Conservation (phyloP, 1,284 basidiomycete genomes). For the Pholiota adiposa region DNA sequence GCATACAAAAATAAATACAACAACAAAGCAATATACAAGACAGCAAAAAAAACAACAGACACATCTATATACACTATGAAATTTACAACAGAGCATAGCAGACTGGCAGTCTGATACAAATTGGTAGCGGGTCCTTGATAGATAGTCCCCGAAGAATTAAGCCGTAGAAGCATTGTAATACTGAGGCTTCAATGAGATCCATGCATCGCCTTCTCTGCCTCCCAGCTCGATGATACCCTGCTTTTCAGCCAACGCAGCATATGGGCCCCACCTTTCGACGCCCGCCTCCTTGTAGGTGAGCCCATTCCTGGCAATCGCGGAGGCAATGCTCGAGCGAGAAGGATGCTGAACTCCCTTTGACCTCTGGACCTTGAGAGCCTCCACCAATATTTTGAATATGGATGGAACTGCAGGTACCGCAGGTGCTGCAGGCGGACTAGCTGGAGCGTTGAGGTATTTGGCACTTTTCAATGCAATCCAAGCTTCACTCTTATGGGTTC, state of each 20-base stretch:
- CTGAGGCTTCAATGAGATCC: conserved; percentile 49
- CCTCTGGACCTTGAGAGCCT: conserved; percentile 30
- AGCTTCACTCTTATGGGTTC: conserved; percentile 40
- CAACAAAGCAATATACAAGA: too few species aligned
- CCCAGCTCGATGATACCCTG: conserved; percentile 51
- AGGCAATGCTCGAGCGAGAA: conserved; percentile 42
- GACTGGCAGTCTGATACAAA: too few species aligned
- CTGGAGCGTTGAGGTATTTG: too few species aligned
- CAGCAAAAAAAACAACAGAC: too few species aligned
- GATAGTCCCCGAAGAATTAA: too few species aligned
- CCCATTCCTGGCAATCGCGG: conserved; percentile 38
- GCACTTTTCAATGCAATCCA: conserved; percentile 52
- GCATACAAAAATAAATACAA: too few species aligned
- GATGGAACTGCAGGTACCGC: conserved; percentile 10
- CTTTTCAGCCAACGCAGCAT: conserved; percentile 46
- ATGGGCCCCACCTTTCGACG: conserved; percentile 48
- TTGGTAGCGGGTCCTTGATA: too few species aligned
- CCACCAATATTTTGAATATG: conserved; percentile 29
- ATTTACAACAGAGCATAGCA: too few species aligned
- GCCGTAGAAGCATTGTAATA: conserved; percentile 18
- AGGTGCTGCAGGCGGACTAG: background rate
- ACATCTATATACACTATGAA: too few species aligned
- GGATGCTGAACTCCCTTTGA: conserved; percentile 38
- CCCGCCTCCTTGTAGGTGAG: conserved; percentile 46
- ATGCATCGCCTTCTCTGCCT: conserved; percentile 40